phyloP scores from a whole-genome alignment of 1,139 yeast genomes.

The Pichia cactophila region DNA sequence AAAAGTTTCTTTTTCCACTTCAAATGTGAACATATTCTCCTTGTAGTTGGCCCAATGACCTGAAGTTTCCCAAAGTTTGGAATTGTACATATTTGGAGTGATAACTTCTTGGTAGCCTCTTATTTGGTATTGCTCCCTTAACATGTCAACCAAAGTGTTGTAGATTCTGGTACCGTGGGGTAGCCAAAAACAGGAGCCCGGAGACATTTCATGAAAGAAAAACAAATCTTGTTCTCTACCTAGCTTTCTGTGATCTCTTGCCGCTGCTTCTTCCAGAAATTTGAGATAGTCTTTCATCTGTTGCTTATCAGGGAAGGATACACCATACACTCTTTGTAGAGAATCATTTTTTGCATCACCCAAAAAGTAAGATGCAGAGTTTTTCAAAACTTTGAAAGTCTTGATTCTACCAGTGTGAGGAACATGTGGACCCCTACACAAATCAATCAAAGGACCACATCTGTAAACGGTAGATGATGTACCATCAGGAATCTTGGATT shows the following conservation, averaged over 20 bases:
- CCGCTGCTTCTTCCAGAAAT: slow-evolving; percentile 93
- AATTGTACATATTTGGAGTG: slow-evolving; percentile 94
- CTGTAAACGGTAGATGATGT: slow-evolving; percentile 95
- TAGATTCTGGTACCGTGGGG: slow-evolving; percentile 98
- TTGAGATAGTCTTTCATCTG: slow-evolving; percentile 92
- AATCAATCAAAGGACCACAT: slow-evolving; percentile 95
- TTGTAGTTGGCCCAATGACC: slow-evolving; percentile 98
- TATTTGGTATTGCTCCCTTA: slow-evolving; percentile 75
- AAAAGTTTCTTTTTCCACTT: slow-evolving; percentile 83
- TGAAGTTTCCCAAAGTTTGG: slow-evolving; percentile 94
- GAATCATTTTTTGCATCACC: slow-evolving; percentile 94
- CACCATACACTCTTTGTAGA: slow-evolving; percentile 95
- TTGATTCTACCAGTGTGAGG: slow-evolving; percentile 97
- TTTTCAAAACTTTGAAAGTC: slow-evolving; percentile 88
- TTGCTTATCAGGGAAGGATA: slow-evolving; percentile 97
- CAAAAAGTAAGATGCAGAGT: slow-evolving; percentile 92
- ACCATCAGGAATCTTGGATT: slow-evolving; percentile 90
- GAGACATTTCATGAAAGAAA: slow-evolving; percentile 92
- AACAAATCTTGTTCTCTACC: slow-evolving; percentile 96
- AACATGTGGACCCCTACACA: slow-evolving; percentile 97
- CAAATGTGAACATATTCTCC: slow-evolving; percentile 95
- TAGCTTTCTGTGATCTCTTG: slow-evolving; percentile 94
- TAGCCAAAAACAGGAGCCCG: slow-evolving; percentile 96
- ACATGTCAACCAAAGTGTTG: slow-evolving; percentile 68
- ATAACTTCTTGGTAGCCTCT: slow-evolving; percentile 97